A percentile compares a stretch with the other conserved stretches of the same genome.
These are phyloP conservation scores for Myriangium duriaei DNA, from an alignment of 2,329 filamentous ascomycete species.

Conservation along the genomic window DNA sequence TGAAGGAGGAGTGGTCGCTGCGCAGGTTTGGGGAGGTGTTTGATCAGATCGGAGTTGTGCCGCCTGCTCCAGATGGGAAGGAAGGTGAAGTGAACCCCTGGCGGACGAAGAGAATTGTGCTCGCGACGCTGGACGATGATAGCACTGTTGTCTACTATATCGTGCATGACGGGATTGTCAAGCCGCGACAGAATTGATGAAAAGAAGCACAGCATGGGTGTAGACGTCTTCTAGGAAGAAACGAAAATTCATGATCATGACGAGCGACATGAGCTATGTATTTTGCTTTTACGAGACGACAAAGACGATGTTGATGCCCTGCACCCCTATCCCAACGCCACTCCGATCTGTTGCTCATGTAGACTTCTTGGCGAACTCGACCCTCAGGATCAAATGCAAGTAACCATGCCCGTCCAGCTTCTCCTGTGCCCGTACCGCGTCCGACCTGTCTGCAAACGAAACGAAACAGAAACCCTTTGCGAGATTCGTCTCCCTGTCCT, in stretches of 20 bases:
- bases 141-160: slow-evolving; percentile 78
- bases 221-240: too few relatives aligned
- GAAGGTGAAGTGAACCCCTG: slow-evolving; percentile 25
- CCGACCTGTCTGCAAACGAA: slow-evolving; percentile 79
- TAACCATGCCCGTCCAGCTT: slow-evolving; percentile 96
- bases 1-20: slow-evolving; percentile 61
- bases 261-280: too few relatives aligned
- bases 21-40: slow-evolving; percentile 56
- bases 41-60: slow-evolving; percentile 39
- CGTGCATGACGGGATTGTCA: slow-evolving; percentile 76
- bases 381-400: slow-evolving; percentile 73
- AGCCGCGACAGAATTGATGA: slow-evolving; percentile 65
- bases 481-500: slow-evolving; percentile 89
- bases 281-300: too few relatives aligned
- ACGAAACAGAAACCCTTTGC: slow-evolving; percentile 99
- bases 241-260: slow-evolving; percentile 7
- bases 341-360: too few relatives aligned
- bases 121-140: slow-evolving; percentile 65
- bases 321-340: too few relatives aligned
- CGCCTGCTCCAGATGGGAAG: slow-evolving; percentile 19
- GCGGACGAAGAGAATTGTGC: slow-evolving; percentile 53
- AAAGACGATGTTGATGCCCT: too few relatives aligned
- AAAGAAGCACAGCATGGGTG: neutral
- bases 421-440: slow-evolving; percentile 84
- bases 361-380: slow-evolving; percentile 69